Percentiles rank a stretch among this genome's conserved stretches.
phyloP scores from a whole-genome alignment of 2,329 filamentous ascomycete species.

The Fusarium dimerum region DNA sequence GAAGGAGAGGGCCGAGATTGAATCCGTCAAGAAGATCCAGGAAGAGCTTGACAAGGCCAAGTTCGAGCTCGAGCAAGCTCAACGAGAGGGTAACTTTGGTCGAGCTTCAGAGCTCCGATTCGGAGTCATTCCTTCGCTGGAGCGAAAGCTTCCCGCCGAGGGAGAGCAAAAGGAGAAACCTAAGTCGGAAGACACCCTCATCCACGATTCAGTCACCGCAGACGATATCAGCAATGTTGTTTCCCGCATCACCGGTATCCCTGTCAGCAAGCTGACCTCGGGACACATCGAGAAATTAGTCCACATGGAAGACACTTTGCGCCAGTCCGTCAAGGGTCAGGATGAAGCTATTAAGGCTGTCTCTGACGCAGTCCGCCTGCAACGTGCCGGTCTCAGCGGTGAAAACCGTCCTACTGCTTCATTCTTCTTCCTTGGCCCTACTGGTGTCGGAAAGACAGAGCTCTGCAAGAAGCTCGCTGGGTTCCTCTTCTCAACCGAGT shows the following conservation, averaged over 20 bases:
- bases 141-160: slow-evolving; percentile 78
- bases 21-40: slow-evolving; percentile 83
- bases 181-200: slow-evolving; percentile 56
- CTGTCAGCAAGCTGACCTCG: slow-evolving; percentile 86
- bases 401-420: slow-evolving; percentile 90
- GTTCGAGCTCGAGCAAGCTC: slow-evolving; percentile 83
- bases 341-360: slow-evolving; percentile 92
- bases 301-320: slow-evolving; percentile 89
- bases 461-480: slow-evolving; percentile 93
- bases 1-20: slow-evolving; percentile 82
- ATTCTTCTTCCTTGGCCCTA: slow-evolving; percentile 97
- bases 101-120: slow-evolving; percentile 91
- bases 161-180: slow-evolving; percentile 44
- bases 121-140: slow-evolving; percentile 78
- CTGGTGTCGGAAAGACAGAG: slow-evolving; percentile 95
- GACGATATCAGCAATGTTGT: slow-evolving; percentile 95
- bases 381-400: slow-evolving; percentile 86
- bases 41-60: slow-evolving; percentile 84
- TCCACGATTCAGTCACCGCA: slow-evolving; percentile 92
- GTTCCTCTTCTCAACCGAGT: slow-evolving; percentile 91
- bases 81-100: slow-evolving; percentile 84
- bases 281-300: slow-evolving; percentile 94
- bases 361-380: slow-evolving; percentile 89
- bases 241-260: slow-evolving; percentile 88
- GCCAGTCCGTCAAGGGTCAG: slow-evolving; percentile 84